Base-by-base conservation (phyloP, 2,329 filamentous ascomycete genomes). In the Fusarium phyllophilum region DNA sequence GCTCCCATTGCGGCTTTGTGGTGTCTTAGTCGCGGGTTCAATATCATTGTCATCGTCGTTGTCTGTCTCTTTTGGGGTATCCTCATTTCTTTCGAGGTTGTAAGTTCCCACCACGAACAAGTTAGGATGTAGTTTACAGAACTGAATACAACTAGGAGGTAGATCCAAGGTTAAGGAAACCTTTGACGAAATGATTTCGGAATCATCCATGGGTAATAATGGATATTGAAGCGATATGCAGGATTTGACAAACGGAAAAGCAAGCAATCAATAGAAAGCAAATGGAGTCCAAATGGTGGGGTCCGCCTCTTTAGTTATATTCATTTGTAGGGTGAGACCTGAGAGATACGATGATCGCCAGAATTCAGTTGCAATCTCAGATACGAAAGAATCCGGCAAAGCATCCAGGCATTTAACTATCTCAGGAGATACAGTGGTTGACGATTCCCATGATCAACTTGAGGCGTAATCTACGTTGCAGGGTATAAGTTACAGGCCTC, bases 31-130 rank as follows among this genome's bases (percentile, higher is more conserved):
- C 8, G 72, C 39, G 54, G 24, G 46, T 52, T 14, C 59, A 70
- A 63, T 73, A 78, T 77, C 76, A 34, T 74, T 75, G 33, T 76
- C 72, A 8, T 70, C 74, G 20, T 75, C 73, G 7, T 77, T 64
- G 22, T 78, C 77, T 13, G 73, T 68, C 36, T 76, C 62, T 29
- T 79, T 74, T 55, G 63, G 68, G 11, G 64, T 59, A 48, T 82
- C 77, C 56, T 85, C 78, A 58, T 85, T 80, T 68, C 87, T 86
- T 71, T 94, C 85, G 34, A 97, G 87, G 71, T 92, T 89, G 82
- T 98, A 98, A 3, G 95, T 97, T 44, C 95, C 96, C 54, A 97
- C 88, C 1, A 97, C 86, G 74, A 97, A 91, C 78, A 92, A 89
- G 1, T 90, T 83, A 1, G 89, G 88, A 66, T 90, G 79, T 2